Evolutionary conservation across 441 rosid species (phyloP), one percentile per base, ranked within the genome.

Genomic region (Daphne laureola): DNA sequence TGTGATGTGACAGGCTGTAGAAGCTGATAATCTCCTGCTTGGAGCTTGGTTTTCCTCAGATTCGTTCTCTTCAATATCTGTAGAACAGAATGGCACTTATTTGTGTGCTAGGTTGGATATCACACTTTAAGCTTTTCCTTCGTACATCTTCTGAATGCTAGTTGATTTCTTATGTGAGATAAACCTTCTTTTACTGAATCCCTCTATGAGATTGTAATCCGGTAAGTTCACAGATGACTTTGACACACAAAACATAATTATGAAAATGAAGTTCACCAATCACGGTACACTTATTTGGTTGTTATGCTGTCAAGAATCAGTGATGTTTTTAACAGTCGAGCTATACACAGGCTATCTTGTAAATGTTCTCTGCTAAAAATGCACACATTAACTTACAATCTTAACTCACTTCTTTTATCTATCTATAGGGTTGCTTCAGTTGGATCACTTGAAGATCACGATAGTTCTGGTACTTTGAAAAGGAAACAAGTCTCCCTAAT

Each of bases 21-120:
- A 93, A 63, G 87, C 83, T 53, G 97, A 90, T 71, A 91, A 89
- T 14, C 79, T 78, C 64, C 68, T 87, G 62, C 73, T 90, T 61
- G 95, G 83, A 59, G 93, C 93, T 49, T 90, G 83, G 59, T 83
- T 93, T 67, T 90, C 81, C 74, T 77, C 89, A 4, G 97, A 90
- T 70, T 73, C 95, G 53, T 87, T 93, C 75, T 77, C 92, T 61
- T 83, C 93, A 46, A 73, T 89, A 62, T 84, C 97, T 67, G 75
- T 72, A 45, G 74, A 69, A 64, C 82, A 70, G 40, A 75, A 70
- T 58, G 75, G 70, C 59, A 66, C 89, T 6, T 93, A 83, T 72
- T 87, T 93, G 61, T 87, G 90, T 69, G 93, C 93, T 26, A 85
- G 96, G 99, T 84, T 61, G 50, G 71, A 55, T 50, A 51, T 23